These are phyloP conservation scores for Diaporthe humulicola DNA, from an alignment of 2,329 filamentous ascomycete genomes.

Conservation along the genomic window DNA sequence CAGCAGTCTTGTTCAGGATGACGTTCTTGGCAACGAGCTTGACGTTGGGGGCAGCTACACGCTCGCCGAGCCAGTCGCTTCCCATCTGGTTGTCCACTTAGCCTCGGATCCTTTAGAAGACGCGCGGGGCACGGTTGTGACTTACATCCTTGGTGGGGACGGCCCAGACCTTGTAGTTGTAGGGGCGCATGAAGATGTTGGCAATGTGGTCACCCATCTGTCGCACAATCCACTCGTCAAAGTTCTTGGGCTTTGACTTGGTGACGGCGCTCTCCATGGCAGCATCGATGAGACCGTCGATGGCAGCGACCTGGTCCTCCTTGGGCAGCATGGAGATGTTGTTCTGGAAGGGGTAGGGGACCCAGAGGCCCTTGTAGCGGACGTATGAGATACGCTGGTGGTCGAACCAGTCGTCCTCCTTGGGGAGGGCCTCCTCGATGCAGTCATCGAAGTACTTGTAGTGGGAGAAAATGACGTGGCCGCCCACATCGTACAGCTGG, in stretches of 20 bases:
- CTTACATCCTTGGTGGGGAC: conserved; percentile 95
- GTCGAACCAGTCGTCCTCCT: conserved; percentile 94
- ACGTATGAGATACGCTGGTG: conserved; percentile 99
- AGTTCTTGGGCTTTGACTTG: conserved; percentile 93
- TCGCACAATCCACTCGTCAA: conserved; percentile 98
- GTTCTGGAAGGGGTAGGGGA: conserved; percentile 99
- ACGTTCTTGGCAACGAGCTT: conserved; percentile 95
- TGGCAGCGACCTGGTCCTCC: conserved; percentile 94
- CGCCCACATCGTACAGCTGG: conserved; percentile 97
- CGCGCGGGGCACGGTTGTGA: not conserved
- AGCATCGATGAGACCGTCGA: conserved; percentile 96
- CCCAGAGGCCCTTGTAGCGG: conserved; percentile 95
- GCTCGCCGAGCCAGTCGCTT: conserved; percentile 98
- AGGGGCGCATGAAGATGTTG: conserved; percentile 97
- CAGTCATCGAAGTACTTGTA: conserved; percentile 99
- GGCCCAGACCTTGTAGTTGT: conserved; percentile 99
- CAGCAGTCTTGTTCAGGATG: conserved; percentile 94
- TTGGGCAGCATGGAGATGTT: conserved; percentile 99
- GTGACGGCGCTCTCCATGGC: conserved; percentile 87
- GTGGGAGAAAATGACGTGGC: conserved; percentile 99
- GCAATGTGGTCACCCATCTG: conserved; percentile 92
- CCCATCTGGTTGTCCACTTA: conserved; percentile 79
- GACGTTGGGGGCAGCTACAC: conserved; percentile 95
- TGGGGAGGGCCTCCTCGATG: conserved; percentile 95
- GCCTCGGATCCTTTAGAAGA: not conserved